Evolutionary conservation across 768 basidiomycete genomes (phyloP), one percentile per base, ranked within the genome.

Genomic region (Cystoderma amianthinum): DNA sequence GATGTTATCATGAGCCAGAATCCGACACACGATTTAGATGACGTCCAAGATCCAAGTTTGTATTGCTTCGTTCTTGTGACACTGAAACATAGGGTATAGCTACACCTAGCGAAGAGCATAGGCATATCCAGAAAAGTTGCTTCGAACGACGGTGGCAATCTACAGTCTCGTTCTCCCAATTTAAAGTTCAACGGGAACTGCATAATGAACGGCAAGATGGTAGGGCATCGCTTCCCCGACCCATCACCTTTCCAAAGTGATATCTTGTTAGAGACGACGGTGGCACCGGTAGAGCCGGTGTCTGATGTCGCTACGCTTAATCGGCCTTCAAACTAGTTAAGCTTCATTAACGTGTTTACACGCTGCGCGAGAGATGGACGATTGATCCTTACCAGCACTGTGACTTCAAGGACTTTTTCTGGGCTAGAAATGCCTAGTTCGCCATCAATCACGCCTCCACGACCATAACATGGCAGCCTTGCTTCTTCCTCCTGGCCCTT

Each of bases 81-180:
- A 13, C 49, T 58, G n/a, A n/a, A n/a, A n/a, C n/a, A n/a, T 19
- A 64, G 50, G n/a, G 50, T 54, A 45, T 67, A 68, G n/a, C 43
- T 44, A 44, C 59, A 64, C 46, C 56, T 59, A 21, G 57, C 60
- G 38, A 64, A 59, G 36, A 67, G 32, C 2, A 58, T 53, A 16
- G 63, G 59, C 4, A 61, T 48, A 16, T 54, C 60, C 7, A 60
- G 51, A 40, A 61, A 65, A 1, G 52, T 54, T 15, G 58, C 56
- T 41, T 67, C 63, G 44, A 65, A 68, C 1, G 68, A 61, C 3
- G 68, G 68, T 5, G 67, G 68, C 16, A 68, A 47, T 13, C 56
- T 54, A 42, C 53, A 61, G 16, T 45, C 38, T 33, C 52, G 56
- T 5, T 54, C 61, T 1, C 61, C 56, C 15, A 53, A 47, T 32